Conservation (phyloP, 805 yeast genomes). For the Lipomyces sp. region DNA sequence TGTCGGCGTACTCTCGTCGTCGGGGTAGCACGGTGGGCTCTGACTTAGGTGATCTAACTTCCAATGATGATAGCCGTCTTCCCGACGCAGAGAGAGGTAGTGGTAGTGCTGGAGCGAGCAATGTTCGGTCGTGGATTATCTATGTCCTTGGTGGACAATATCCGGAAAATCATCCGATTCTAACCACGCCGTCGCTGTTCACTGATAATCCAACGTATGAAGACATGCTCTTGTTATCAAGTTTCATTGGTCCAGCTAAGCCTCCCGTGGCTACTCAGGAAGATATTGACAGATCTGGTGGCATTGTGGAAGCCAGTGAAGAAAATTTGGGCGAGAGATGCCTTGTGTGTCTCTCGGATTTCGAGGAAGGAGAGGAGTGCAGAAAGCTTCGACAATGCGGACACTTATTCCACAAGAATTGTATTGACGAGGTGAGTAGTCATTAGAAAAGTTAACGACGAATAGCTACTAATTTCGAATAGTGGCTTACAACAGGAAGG, state of each 20-base stretch:
- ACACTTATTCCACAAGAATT: constrained; percentile 59
- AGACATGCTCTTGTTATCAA: constrained; percentile 55
- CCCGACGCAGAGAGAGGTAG: not conserved
- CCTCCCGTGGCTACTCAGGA: constrained; percentile 52
- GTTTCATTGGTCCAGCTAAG: constrained; percentile 54
- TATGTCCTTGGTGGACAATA: constrained; percentile 65
- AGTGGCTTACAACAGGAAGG: constrained; percentile 52
- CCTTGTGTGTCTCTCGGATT: constrained; percentile 59
- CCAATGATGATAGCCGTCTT: not conserved
- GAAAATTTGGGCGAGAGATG: constrained; percentile 49
- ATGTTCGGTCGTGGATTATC: constrained; percentile 60
- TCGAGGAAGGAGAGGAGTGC: constrained; percentile 53
- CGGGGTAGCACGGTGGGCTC: constrained; percentile 11
- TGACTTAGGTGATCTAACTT: constrained; percentile 2
- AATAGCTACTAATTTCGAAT: not conserved
- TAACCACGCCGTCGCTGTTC: constrained; percentile 54
- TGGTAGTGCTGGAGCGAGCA: not conserved
- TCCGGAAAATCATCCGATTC: constrained; percentile 54
- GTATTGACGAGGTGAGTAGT: constrained; percentile 53
- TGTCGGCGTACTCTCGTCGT: constrained; percentile 13
- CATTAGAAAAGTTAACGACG: not conserved
- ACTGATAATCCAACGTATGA: constrained; percentile 58
- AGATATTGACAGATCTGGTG: constrained; percentile 51
- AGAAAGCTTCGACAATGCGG: constrained; percentile 53
- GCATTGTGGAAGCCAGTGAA: constrained; percentile 41